Conservation (phyloP, 768 basidiomycete genomes). For the Rhodotorula diobovata region DNA sequence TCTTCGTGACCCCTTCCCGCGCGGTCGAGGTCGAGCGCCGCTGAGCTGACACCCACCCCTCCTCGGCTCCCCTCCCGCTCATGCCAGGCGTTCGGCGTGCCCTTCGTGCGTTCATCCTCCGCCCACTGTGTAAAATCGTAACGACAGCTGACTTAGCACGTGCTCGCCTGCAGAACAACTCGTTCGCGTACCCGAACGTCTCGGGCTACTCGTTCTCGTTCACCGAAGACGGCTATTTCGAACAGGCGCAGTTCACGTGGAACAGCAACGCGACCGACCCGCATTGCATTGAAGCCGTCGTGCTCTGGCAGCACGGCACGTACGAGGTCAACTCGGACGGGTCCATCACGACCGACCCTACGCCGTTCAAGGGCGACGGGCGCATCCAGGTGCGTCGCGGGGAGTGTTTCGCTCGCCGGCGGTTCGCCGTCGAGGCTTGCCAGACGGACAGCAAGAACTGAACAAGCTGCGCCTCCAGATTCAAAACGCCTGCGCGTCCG, state of each 20-base stretch:
- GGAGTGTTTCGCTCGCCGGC: no score
- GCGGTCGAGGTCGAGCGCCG: no score
- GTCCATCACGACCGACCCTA: conserved; percentile 65
- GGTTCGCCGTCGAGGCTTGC: not conserved
- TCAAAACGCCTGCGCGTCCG: conserved; percentile 81
- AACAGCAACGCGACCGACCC: conserved; percentile 34
- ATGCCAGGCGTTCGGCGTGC: not conserved
- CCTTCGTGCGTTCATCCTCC: not conserved
- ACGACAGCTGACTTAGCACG: not conserved
- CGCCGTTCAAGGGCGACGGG: conserved; percentile 63
- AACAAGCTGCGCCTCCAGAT: no score
- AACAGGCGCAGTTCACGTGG: conserved; percentile 64
- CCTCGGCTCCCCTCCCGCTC: not conserved
- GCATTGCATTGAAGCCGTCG: conserved; percentile 56
- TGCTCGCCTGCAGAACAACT: conserved; percentile 53
- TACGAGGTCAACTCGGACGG: conserved; percentile 67
- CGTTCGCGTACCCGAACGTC: conserved; percentile 74
- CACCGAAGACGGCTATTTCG: conserved; percentile 68
- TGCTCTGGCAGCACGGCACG: conserved; percentile 81
- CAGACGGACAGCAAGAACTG: no score
- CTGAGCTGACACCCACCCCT: not conserved
- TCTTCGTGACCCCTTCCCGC: not conserved
- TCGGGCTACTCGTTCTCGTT: conserved; percentile 60
- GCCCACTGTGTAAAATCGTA: no score
- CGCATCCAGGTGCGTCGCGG: conserved; percentile 45